phyloP scores from a whole-genome alignment of 768 basidiomycete genomes.

The Baorangia bicolor region DNA sequence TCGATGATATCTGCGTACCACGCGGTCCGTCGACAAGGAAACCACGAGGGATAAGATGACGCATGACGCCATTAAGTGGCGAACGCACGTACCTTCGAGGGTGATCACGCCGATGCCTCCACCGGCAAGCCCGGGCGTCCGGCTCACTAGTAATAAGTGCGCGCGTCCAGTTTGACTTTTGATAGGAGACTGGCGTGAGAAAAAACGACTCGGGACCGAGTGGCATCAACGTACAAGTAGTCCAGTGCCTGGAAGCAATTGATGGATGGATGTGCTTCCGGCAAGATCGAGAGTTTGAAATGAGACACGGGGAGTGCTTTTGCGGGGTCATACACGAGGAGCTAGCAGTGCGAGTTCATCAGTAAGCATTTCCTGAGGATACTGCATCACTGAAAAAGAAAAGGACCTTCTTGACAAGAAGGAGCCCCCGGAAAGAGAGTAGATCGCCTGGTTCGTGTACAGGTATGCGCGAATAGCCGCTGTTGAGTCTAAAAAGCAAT shows the following conservation, averaged over 20 bases:
- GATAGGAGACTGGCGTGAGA: constrained; percentile 39
- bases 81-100: constrained; percentile 58
- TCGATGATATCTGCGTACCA: constrained; percentile 68
- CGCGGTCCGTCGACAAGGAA: not conserved
- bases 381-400: not conserved
- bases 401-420: constrained; percentile 79
- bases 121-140: constrained; percentile 76
- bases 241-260: constrained; percentile 95
- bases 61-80: not conserved
- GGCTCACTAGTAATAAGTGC: constrained; percentile 83
- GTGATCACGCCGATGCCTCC: constrained; percentile 92
- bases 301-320: constrained; percentile 68
- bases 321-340: constrained; percentile 88
- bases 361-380: not conserved
- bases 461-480: constrained; percentile 91
- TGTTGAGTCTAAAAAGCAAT: constrained; percentile 48
- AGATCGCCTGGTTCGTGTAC: constrained; percentile 74
- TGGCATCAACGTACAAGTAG: constrained; percentile 62
- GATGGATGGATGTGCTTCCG: constrained; percentile 85
- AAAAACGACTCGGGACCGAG: not conserved
- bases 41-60: not conserved
- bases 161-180: constrained; percentile 95
- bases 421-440: constrained; percentile 72
- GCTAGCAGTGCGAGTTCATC: constrained; percentile 42
- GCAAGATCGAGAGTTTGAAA: constrained; percentile 79